Conservation (phyloP, 495 filamentous ascomycete genomes). For the Daldinia concentrica region DNA sequence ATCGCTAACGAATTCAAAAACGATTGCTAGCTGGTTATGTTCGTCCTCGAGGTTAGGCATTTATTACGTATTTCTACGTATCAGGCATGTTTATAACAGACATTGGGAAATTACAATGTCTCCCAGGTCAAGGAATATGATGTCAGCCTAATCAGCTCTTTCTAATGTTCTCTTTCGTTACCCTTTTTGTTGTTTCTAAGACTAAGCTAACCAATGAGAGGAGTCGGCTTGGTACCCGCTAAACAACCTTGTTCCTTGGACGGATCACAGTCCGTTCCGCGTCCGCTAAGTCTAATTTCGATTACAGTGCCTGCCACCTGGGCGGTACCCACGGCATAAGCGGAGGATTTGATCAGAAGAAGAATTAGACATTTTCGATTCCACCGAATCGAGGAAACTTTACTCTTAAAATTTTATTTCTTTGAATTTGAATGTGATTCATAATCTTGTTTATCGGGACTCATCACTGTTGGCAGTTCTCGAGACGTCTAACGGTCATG, state of each 20-base stretch:
- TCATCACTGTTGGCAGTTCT: neutral
- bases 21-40: neutral
- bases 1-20: constrained; percentile 5
- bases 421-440: neutral
- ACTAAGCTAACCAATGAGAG: constrained; percentile 26
- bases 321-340: constrained; percentile 17
- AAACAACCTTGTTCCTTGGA: constrained; percentile 37
- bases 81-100: constrained; percentile 5
- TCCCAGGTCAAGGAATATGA: constrained; percentile 26
- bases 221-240: constrained; percentile 21
- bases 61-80: neutral
- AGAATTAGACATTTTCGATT: constrained; percentile 20
- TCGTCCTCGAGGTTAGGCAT: neutral
- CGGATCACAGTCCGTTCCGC: constrained; percentile 35
- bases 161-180: constrained; percentile 32
- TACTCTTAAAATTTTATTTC: neutral
- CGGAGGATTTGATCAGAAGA: constrained; percentile 25
- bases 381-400: constrained; percentile 1
- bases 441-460: neutral
- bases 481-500: neutral
- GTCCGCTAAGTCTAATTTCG: constrained; percentile 39
- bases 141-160: constrained; percentile 37
- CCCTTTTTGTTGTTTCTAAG: constrained; percentile 36
- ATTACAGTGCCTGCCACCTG: constrained; percentile 15
- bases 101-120: constrained; percentile 37